Evolutionary conservation across 495 filamentous ascomycete species (phyloP), one percentile per base, ranked within the genome.

Genomic region (Stereocaulon alpinum): DNA sequence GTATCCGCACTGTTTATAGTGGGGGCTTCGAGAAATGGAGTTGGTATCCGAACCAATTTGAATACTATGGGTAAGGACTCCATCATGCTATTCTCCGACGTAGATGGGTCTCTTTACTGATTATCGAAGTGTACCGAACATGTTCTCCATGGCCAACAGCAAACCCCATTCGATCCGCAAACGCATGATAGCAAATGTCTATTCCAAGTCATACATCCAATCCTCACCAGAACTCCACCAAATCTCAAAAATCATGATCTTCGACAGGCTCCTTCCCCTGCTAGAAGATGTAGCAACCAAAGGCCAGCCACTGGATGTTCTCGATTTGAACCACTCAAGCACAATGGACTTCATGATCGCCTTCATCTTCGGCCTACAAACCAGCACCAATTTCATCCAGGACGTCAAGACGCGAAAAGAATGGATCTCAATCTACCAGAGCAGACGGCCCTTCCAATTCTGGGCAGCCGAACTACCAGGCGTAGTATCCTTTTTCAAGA

Each of bases 381-480:
- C 75, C 37, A 64, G 74, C 40, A 74, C 80, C 14, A 71, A 82
- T 59, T 82, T 84, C 63, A 61, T 83, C 6, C 54, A 70, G 40
- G 61, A 82, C 30, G 64, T 67, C 15, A 52, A 61, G 6, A 66
- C 72, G 53, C 69, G 78, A 20, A 65, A 68, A 30, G 74, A 79
- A 57, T 84, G 81, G 68, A 69, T 86, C 1, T 64, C 70, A n/a
- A 65, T 80, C 22, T 86, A 83, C 67, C 71, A 74, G 49, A 34
- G 29, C 7, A 51, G 52, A n/a, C 70, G 37, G 72, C 52, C 64
- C 9, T 74, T 76, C 56, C 75, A 83, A 20, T 89, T 88, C 73
- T 91, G 83, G 69, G 75, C 81, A n/a, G 85, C 89, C 63, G 89
- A 92, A 63, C 70, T 89, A 2, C 86, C 87, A 0, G 50, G 66